Evolutionary conservation across 2,329 filamentous ascomycete genomes (phyloP).

Genomic region (Aureobasidium sp.): DNA sequence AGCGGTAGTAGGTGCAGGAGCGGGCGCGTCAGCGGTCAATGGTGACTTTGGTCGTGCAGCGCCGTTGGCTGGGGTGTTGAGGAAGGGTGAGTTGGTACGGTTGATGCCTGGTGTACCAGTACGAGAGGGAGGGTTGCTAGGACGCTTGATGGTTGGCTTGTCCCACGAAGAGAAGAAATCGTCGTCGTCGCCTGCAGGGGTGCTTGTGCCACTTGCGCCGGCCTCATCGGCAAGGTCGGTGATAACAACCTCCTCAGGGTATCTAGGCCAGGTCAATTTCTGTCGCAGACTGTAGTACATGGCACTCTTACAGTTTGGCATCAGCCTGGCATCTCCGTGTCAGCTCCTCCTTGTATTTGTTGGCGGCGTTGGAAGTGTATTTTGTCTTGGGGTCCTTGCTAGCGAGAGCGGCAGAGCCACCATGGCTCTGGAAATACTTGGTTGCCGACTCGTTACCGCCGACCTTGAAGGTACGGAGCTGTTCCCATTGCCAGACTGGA

Average conservation of each 20-base stretch:
- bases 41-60: constrained; percentile 73
- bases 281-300: neutral
- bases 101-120: constrained; percentile 70
- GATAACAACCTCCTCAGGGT: constrained; percentile 77
- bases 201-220: constrained; percentile 56
- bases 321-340: constrained; percentile 78
- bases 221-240: constrained; percentile 59
- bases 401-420: constrained; percentile 83
- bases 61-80: constrained; percentile 59
- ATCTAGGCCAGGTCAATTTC: constrained; percentile 42
- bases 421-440: constrained; percentile 96
- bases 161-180: constrained; percentile 99
- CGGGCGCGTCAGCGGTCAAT: constrained; percentile 48
- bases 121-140: constrained; percentile 85
- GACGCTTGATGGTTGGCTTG: constrained; percentile 92
- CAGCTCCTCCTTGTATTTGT: constrained; percentile 96
- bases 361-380: constrained; percentile 87
- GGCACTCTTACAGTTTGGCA: constrained; percentile 61
- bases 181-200: constrained; percentile 73
- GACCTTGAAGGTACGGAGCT: constrained; percentile 94
- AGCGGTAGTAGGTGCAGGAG: constrained; percentile 52
- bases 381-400: constrained; percentile 97
- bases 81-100: constrained; percentile 82
- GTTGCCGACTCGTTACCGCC: constrained; percentile 97
- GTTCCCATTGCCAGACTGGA: constrained; percentile 89